Conservation (phyloP, 495 filamentous ascomycete species). For the Talaromyces wortmannii region DNA sequence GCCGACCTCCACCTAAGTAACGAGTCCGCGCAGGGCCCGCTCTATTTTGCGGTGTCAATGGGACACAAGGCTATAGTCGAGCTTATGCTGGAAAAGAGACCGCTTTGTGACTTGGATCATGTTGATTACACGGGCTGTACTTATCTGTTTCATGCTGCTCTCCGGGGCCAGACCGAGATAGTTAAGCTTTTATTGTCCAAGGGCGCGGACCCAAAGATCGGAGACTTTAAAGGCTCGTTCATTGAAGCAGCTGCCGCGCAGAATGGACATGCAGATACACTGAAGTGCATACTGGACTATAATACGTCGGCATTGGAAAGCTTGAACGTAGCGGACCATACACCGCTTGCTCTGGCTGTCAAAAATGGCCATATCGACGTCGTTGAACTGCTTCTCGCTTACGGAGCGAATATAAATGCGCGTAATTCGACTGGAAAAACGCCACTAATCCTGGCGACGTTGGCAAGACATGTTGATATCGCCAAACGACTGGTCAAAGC, state of each 20-base stretch:
- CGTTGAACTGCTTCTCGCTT: background rate
- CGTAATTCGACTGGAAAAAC: conserved; percentile 3
- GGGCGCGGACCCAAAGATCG: background rate
- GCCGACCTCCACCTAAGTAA: background rate
- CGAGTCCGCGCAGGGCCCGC: background rate
- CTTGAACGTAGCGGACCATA: background rate
- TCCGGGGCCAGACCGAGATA: background rate
- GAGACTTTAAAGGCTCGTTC: background rate
- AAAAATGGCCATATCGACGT: background rate
- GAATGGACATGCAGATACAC: background rate
- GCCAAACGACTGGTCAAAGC: conserved; percentile 10
- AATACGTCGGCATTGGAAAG: background rate
- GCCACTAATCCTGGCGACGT: conserved; percentile 15
- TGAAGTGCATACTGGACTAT: background rate
- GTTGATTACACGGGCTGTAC: background rate
- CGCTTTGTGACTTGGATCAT: background rate
- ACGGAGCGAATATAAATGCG: background rate
- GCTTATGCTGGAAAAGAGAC: background rate
- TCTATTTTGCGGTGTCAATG: background rate
- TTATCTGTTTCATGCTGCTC: background rate
- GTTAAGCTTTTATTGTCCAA: background rate
- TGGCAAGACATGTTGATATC: conserved; percentile 11
- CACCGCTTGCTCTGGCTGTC: background rate
- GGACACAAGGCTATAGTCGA: background rate
- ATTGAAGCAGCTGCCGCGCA: background rate